A percentile compares a stretch with the other conserved stretches of the same genome.
These are phyloP conservation scores for Anthoceros angustus DNA, from an alignment of 225 moss, liverwort and hornwort species.

Conservation along the genomic window DNA sequence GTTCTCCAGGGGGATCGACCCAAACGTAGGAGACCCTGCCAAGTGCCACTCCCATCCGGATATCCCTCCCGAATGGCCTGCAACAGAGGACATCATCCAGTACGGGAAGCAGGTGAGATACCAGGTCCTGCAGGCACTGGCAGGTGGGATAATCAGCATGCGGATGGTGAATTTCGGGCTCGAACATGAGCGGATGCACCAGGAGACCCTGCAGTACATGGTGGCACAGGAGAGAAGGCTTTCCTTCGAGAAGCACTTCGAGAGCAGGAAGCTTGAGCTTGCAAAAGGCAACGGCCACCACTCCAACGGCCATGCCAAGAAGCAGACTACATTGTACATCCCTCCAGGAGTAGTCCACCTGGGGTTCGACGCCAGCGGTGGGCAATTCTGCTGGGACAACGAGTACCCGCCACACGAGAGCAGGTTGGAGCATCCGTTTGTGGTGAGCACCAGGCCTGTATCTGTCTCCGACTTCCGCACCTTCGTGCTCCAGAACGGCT, in stretches of 20 bases:
- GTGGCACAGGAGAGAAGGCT: slow-evolving; percentile 55
- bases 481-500: slow-evolving; percentile 54
- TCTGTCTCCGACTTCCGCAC: slow-evolving; percentile 36
- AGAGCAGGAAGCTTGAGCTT: slow-evolving; percentile 8
- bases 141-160: slow-evolving; percentile 5
- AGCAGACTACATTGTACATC: slow-evolving; percentile 15
- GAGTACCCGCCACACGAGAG: slow-evolving; percentile 35
- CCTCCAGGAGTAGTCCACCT: slow-evolving; percentile 33
- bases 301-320: slow-evolving; percentile 7
- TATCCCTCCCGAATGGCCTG: slow-evolving; percentile 50
- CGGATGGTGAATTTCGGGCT: slow-evolving; percentile 30
- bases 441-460: slow-evolving; percentile 34
- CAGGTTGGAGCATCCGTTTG: slow-evolving; percentile 14
- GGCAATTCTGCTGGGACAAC: slow-evolving; percentile 70
- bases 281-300: background rate
- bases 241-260: slow-evolving; percentile 39
- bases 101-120: slow-evolving; percentile 29
- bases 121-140: slow-evolving; percentile 20
- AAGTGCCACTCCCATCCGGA: slow-evolving; percentile 68
- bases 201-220: slow-evolving; percentile 79
- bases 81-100: slow-evolving; percentile 20
- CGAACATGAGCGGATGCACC: slow-evolving; percentile 82
- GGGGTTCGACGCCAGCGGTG: slow-evolving; percentile 24
- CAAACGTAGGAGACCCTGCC: slow-evolving; percentile 40
- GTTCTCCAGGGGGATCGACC: slow-evolving; percentile 89